Base-by-base conservation (phyloP, 441 rosid species). In the Erysimum cheiri region DNA sequence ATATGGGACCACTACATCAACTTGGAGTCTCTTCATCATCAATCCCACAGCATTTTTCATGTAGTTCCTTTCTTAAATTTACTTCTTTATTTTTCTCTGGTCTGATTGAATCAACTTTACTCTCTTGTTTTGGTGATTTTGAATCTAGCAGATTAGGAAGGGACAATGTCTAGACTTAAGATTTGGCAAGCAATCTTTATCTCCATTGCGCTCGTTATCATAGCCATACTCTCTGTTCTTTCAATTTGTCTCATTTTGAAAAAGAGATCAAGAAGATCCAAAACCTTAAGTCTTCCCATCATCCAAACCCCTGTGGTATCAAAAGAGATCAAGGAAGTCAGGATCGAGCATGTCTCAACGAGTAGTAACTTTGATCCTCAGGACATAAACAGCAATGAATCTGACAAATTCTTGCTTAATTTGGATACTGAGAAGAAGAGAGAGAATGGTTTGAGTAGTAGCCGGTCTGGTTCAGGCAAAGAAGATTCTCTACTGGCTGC, bases 311-410 rank as follows among this genome's bases (percentile, higher is more conserved):
- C 96, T 13, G 47, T 84, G 13, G 81, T 88, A 67, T 94, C 98
- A 0, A 92, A 94, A 83, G 99, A 92, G 82, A 94, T 94, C 63
- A 91, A 90, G 79, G 99, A 94, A 76, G 90, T 94, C 49, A 80
- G 88, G 22, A 87, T 88, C 54, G 93, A 90, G 76, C 96, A 87
- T 63, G 77, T 80, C 37, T 78, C 98, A n/a, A 82, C 31, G 2
- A 57, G 11, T 57, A 19, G 62, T 57, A 36, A 77, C 70, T 86
- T 88, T 48, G 88, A 73, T 15, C 90, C 82, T 76, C 91, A 84
- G 54, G 95, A 87, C 52, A 85, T 85, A 64, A 71, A 82, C 29
- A 84, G 82, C 59, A 83, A 82, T 64, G 93, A 83, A 28, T 87
- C 97, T 3, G 96, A 90, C 46, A 91, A 77, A 57, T 85, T 89